These are phyloP conservation scores for Kwoniella bestiolae DNA, from an alignment of 768 basidiomycete species.

Conservation along the genomic window DNA sequence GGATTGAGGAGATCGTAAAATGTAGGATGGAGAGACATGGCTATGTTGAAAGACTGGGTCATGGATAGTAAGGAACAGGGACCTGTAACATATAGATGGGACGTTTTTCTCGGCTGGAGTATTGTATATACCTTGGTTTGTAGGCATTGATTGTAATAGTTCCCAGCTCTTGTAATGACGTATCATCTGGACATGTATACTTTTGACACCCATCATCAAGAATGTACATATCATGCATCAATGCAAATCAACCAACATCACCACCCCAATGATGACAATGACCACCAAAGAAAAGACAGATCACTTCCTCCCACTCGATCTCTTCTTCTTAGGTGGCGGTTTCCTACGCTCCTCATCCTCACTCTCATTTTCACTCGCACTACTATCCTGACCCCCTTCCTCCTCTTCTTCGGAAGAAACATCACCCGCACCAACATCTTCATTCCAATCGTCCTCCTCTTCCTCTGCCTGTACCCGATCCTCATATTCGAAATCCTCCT, in stretches of 20 bases:
- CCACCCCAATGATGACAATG: no score
- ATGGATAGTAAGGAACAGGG: no score
- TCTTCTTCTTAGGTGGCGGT: slow-evolving; percentile 40
- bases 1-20: neutral
- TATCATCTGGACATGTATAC: neutral
- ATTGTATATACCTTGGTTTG: neutral
- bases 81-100: no score
- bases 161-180: neutral
- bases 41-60: no score
- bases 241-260: neutral
- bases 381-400: slow-evolving; percentile 29
- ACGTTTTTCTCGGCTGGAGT: neutral
- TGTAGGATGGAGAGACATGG: no score
- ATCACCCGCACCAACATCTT: slow-evolving; percentile 30
- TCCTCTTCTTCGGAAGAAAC: slow-evolving; percentile 37
- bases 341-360: slow-evolving; percentile 34
- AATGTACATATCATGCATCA: neutral
- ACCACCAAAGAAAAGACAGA: neutral
- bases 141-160: neutral
- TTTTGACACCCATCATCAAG: neutral
- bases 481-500: slow-evolving; percentile 29
- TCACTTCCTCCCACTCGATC: slow-evolving; percentile 13
- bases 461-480: slow-evolving; percentile 34
- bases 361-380: slow-evolving; percentile 35
- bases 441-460: slow-evolving; percentile 46